These are phyloP conservation scores for Micractinium sp. DNA, from an alignment of 139 green algal species.

Conservation along the genomic window DNA sequence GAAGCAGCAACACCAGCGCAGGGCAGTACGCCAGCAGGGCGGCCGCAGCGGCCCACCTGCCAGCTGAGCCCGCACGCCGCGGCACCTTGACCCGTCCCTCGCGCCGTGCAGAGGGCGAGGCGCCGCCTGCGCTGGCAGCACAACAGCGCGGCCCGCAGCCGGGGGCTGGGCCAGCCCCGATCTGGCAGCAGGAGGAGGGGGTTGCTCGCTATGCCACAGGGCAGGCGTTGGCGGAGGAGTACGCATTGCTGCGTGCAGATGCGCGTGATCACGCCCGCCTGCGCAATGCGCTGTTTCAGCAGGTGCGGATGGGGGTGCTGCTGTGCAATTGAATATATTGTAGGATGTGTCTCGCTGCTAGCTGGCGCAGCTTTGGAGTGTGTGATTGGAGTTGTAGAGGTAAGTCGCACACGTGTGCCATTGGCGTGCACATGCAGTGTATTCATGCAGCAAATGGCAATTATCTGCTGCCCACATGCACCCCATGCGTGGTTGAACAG, in stretches of 20 bases:
- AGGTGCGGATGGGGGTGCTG: conserved; percentile 39
- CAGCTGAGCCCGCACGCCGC: neutral
- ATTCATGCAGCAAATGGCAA: no score
- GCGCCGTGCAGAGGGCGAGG: neutral
- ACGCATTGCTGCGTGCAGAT: conserved; percentile 55
- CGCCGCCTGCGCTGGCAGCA: no score
- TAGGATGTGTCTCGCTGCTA: no score
- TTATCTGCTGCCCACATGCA: no score
- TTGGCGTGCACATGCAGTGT: no score
- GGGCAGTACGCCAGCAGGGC: conserved; percentile 23
- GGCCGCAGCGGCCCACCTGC: conserved; percentile 11
- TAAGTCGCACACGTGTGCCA: no score
- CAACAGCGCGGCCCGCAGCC: no score
- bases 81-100: neutral
- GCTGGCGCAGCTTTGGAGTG: no score
- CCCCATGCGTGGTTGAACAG: no score
- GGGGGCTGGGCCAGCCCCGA: no score
- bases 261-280: conserved; percentile 71
- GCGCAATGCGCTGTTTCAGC: conserved; percentile 78
- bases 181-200: neutral
- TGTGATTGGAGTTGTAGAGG: no score
- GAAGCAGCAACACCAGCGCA: neutral
- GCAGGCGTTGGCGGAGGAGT: conserved; percentile 58
- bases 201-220: conserved; percentile 67
- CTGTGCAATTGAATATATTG: no score